These are phyloP conservation scores for Talaromyces sp. DNA, from an alignment of 2,329 filamentous ascomycete genomes.

Conservation along the genomic window DNA sequence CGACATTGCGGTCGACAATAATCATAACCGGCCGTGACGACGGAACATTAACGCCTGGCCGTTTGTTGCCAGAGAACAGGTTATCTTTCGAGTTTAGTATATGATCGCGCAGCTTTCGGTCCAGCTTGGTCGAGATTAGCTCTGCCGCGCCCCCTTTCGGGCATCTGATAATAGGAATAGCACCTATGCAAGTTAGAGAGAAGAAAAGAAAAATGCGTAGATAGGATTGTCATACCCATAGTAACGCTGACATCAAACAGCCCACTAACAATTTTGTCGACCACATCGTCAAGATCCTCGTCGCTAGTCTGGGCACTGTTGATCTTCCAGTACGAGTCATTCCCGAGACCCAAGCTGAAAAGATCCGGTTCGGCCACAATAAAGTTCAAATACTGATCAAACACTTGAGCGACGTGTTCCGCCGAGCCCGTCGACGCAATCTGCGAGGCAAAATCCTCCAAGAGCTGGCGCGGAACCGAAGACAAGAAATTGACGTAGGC, in stretches of 20 bases:
- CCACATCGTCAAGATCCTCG: slow-evolving; percentile 76
- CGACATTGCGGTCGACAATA: slow-evolving; percentile 90
- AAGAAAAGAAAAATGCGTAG: background rate
- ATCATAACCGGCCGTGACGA: slow-evolving; percentile 81
- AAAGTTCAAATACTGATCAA: slow-evolving; percentile 96
- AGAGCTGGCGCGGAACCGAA: slow-evolving; percentile 78
- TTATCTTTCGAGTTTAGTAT: slow-evolving; percentile 98
- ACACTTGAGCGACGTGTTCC: slow-evolving; percentile 86
- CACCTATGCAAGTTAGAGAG: slow-evolving; percentile 47
- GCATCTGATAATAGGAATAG: slow-evolving; percentile 92
- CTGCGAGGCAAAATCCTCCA: slow-evolving; percentile 91
- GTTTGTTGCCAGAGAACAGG: slow-evolving; percentile 67
- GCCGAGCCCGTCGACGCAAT: slow-evolving; percentile 79
- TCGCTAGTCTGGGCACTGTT: slow-evolving; percentile 90
- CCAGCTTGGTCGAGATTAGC: slow-evolving; percentile 87
- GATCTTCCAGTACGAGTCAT: slow-evolving; percentile 91
- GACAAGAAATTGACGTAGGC: slow-evolving; percentile 97
- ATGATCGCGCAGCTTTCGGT: slow-evolving; percentile 92
- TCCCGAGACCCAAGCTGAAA: slow-evolving; percentile 89
- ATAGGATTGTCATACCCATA: slow-evolving; percentile 66
- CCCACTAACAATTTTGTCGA: slow-evolving; percentile 89
- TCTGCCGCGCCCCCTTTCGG: slow-evolving; percentile 90
- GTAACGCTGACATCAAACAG: slow-evolving; percentile 98
- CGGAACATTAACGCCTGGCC: slow-evolving; percentile 58
- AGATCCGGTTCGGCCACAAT: slow-evolving; percentile 92